Evolutionary conservation across 345 rosid species (phyloP), one percentile per base, ranked within the genome.

Genomic region (Acer saccharum): DNA sequence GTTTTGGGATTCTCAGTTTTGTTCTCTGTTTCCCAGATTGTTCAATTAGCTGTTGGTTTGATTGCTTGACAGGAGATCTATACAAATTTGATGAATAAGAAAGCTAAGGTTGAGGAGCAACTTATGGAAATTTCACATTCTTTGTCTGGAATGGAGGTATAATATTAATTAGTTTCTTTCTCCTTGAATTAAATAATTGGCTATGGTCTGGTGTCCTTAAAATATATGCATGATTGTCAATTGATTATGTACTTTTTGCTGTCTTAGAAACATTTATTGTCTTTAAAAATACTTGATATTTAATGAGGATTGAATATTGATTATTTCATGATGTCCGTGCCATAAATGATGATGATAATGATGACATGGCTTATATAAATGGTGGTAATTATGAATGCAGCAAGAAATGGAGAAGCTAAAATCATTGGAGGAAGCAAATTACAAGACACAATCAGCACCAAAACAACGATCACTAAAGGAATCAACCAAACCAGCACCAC

Each of bases 101-200:
- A 90, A 82, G 72, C 84, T 65, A 80, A 81, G 64, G 74, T 89
- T 63, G 94, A 92, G 82, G 88, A 83, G 76, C 89, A 87, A 81
- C 82, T 95, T n/a, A 57, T 52, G 81, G 84, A 81, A 61, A 75
- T 93, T 80, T 83, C 90, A 55, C 79, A 83, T 35, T 83, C 85
- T 71, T 71, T 93, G 55, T 72, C 52, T 35, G 74, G 81, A 78
- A 82, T 91, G 84, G 86, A 90, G 94, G 95, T 91, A 87, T 57
- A 23, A 87, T 57, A 23, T 65, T 65, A 32, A 32, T 60, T 21
- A 14, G 58, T 41, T 35, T 39, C 39, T 60, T 39, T 32, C 29
- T 32, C 41, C 13, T 46, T 46, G 13, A 46, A 46, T 46, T 46
- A 60, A 35, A 11, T 73, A n/a, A 20, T 60, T n/a, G 10, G 17